These are phyloP conservation scores for Ceratocystis cacaofunesta DNA, from an alignment of 2,329 filamentous ascomycete genomes.

Conservation along the genomic window DNA sequence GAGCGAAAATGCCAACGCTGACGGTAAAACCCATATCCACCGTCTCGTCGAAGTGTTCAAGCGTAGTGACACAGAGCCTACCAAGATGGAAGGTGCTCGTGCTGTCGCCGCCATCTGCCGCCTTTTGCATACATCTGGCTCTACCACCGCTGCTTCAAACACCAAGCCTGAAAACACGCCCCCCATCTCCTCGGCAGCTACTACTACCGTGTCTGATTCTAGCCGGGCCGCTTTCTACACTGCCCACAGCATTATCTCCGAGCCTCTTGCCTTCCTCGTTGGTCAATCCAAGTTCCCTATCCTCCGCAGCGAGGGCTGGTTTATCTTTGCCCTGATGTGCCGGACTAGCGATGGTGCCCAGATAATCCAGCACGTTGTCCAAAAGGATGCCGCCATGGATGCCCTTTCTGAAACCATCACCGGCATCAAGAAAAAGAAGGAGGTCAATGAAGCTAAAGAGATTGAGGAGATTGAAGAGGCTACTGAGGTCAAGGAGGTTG, in stretches of 20 bases:
- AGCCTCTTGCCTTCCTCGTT: constrained; percentile 37
- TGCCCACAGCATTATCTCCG: constrained; percentile 28
- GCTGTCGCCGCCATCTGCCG: constrained; percentile 39
- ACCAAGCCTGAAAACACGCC: neutral
- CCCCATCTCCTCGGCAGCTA: constrained; percentile 12
- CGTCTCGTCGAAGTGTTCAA: constrained; percentile 27
- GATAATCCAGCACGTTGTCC: constrained; percentile 32
- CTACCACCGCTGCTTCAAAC: constrained; percentile 21
- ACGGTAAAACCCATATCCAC: constrained; percentile 16
- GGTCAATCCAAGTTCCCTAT: constrained; percentile 44
- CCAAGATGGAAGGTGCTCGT: constrained; percentile 44
- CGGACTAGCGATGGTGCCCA: constrained; percentile 35
- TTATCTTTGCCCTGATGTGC: constrained; percentile 46
- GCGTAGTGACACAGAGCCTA: constrained; percentile 33
- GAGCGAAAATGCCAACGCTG: constrained; percentile 19
- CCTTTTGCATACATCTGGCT: constrained; percentile 30
- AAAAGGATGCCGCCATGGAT: constrained; percentile 15
- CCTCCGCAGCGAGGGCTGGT: constrained; percentile 46
- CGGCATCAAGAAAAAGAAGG: constrained; percentile 12
- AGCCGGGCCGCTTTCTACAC: constrained; percentile 31
- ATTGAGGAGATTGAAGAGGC: neutral
- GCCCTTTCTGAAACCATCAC: constrained; percentile 8
- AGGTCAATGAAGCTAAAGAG: constrained; percentile 13
- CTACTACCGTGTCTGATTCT: constrained; percentile 16
- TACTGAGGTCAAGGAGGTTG: constrained; percentile 10